These are phyloP conservation scores for Aleurites moluccanus DNA, from an alignment of 441 rosid genomes.

Conservation along the genomic window DNA sequence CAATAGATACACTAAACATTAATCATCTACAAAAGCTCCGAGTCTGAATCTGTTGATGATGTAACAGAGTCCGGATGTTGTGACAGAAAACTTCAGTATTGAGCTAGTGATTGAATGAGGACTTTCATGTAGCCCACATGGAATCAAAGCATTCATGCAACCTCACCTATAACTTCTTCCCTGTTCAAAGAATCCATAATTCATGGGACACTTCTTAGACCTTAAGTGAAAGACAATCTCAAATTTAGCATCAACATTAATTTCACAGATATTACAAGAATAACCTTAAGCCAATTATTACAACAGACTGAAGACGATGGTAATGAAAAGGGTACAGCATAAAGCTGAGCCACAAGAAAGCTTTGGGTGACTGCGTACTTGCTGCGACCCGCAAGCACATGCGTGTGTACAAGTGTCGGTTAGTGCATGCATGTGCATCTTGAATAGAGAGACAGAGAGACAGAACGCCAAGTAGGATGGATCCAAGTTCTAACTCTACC, in stretches of 20 bases:
- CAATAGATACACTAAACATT: constrained; percentile 9
- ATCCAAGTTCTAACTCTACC: neutral
- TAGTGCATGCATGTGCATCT: neutral
- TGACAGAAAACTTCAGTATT: neutral
- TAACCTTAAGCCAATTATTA: neutral
- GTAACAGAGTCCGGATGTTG: neutral
- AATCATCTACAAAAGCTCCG: constrained; percentile 14
- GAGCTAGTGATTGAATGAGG: constrained; percentile 14
- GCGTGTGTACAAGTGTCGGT: constrained; percentile 1
- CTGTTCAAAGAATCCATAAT: constrained; percentile 26
- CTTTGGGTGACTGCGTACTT: neutral
- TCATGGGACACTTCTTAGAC: constrained; percentile 14
- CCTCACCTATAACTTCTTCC: constrained; percentile 27
- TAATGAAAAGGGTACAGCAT: neutral
- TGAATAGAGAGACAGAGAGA: neutral
- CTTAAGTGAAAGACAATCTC: neutral
- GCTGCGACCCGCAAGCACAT: constrained; percentile 16
- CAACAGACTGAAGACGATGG: neutral
- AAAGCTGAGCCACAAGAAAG: neutral
- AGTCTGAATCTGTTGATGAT: constrained; percentile 9
- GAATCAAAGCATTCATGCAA: neutral
- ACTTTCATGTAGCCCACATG: neutral
- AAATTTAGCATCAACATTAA: neutral
- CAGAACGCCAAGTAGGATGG: neutral
- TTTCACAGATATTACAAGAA: neutral